These are phyloP conservation scores for Crithidia thermophila DNA, from an alignment of 208 protist species.

Conservation along the genomic window DNA sequence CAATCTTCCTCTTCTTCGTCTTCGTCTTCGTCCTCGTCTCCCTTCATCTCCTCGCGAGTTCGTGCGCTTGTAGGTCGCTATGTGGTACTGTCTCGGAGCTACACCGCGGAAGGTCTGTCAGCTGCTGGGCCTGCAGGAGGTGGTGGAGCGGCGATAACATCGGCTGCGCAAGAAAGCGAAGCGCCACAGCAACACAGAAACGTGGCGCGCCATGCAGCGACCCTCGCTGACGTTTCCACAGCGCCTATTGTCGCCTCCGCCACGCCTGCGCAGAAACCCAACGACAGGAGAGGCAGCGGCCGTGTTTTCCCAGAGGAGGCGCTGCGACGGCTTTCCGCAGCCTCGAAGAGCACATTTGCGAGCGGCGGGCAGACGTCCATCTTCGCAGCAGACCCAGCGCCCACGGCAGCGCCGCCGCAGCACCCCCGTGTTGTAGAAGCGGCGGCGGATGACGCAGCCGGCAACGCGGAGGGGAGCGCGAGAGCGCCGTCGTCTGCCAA, in stretches of 20 bases:
- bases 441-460: neutral
- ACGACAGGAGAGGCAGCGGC: too few relatives aligned
- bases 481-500: neutral
- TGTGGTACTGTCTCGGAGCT: constrained; percentile 19
- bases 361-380: too few relatives aligned
- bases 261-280: too few relatives aligned
- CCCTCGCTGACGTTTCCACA: too few relatives aligned
- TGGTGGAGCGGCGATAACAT: neutral
- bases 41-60: neutral
- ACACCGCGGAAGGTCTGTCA: too few relatives aligned
- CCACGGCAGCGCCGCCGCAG: neutral
- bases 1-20: neutral
- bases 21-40: neutral
- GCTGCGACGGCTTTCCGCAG: too few relatives aligned
- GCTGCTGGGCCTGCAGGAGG: too few relatives aligned
- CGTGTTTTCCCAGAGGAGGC: constrained; percentile 26
- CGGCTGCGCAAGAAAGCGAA: too few relatives aligned
- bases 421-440: neutral
- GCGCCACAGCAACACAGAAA: too few relatives aligned
- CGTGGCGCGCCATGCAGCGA: too few relatives aligned
- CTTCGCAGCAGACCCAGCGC: neutral
- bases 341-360: too few relatives aligned
- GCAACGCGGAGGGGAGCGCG: neutral
- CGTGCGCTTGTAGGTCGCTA: constrained; percentile 13
- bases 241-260: too few relatives aligned